Base-by-base conservation (phyloP, 2,329 filamentous ascomycete genomes). In the Thielaviopsis ethacetica region DNA sequence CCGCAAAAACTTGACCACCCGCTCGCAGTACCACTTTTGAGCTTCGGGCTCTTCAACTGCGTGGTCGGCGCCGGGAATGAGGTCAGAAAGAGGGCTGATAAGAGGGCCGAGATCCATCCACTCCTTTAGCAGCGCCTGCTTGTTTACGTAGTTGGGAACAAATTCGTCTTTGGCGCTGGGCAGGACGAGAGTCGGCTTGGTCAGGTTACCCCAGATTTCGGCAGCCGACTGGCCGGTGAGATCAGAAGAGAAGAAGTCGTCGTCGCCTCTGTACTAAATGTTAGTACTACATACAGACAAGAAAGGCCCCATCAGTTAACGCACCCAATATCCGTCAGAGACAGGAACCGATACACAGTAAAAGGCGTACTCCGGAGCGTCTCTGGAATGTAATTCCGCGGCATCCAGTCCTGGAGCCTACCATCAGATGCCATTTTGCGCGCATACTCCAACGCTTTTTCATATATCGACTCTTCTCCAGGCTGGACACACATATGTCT, bases 221-320 rank as follows among this genome's bases (percentile, higher is more conserved):
- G 70, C 66, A 6, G 90, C 72, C 19, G 75, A 73, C 34, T 79
- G 74, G 34, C 76, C 71, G 0, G 73, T 69, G n/a, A 93, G 71
- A 67, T 93, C 86, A 2, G 82, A 83, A n/a, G 86, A 91, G 71
- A 95, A 95, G 67, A 86, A 88, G 68, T 95, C 91, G 68, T 96
- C 91, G 61, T 87, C 85, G 10, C 84, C 86, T 5, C 82, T 80
- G 53, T 7, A 54, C 5, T 27, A 34, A n/a, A 3, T 12, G 22
- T 44, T 9, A 27, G 15, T 17, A 21, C 12, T n/a, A 27, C 47
- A 26, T 26, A 26, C 15, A 51, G 17, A 53, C 15, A 26, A 24
- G 15, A 22, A 17, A 13, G 9, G 13, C 27, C 5, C 24, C 12
- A 6, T 6, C 13, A 26, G 24, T n/a, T 2, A 54, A 70, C 77